Conservation (phyloP, 176 grass and related monocot species). For the Secale cereale region DNA sequence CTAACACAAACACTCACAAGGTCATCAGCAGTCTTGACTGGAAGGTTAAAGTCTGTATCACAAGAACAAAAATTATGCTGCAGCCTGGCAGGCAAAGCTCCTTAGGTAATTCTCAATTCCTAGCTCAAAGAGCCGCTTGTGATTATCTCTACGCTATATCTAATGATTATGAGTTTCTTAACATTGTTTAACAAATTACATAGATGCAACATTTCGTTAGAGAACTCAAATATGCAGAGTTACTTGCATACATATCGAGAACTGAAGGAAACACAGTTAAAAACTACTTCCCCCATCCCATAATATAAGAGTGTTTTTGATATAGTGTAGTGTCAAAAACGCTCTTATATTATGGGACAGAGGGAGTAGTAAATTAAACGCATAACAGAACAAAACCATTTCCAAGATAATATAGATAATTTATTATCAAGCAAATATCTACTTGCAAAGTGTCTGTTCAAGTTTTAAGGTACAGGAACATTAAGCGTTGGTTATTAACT, state of each 20-base stretch:
- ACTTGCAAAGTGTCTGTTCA: constrained; percentile 10
- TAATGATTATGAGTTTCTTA: not conserved
- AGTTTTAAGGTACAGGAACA: not conserved
- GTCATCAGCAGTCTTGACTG: not conserved
- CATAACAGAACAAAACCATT: not conserved
- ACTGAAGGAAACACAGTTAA: not conserved
- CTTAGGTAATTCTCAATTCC: not conserved
- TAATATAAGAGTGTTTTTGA: too few species aligned
- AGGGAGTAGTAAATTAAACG: not conserved
- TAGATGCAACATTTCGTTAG: not conserved
- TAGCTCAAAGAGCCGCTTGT: not conserved
- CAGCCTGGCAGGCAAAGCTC: not conserved
- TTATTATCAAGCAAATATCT: not conserved
- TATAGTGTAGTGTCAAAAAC: too few species aligned
- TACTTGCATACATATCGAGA: not conserved
- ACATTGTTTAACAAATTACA: not conserved
- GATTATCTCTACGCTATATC: not conserved
- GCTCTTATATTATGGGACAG: too few species aligned
- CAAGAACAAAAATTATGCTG: not conserved
- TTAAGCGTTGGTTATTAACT: not conserved
- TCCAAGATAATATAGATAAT: not conserved
- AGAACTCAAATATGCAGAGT: not conserved
- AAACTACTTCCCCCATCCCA: too few species aligned
- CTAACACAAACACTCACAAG: not conserved
- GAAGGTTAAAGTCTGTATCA: not conserved